These are phyloP conservation scores for Phlyctochytrium planicorne DNA, from an alignment of 192 early-diverging fungal genomes.

Conservation along the genomic window DNA sequence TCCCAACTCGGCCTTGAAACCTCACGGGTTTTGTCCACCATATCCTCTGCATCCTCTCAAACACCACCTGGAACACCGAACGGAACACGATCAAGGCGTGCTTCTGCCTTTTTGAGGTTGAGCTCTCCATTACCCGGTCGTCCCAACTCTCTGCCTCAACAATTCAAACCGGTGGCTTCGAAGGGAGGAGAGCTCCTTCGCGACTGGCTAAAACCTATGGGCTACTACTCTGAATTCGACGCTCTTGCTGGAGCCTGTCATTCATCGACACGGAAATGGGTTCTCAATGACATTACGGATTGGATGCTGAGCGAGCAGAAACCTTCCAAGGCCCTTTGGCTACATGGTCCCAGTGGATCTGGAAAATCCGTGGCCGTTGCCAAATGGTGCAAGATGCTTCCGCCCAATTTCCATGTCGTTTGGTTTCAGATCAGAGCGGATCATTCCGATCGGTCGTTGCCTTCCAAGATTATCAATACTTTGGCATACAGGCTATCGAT, in stretches of 20 bases:
- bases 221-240: background rate
- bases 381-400: background rate
- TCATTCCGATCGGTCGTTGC: background rate
- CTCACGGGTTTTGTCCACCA: background rate
- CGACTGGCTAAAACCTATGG: background rate
- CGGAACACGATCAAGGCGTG: background rate
- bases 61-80: background rate
- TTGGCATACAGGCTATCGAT: constrained; percentile 15
- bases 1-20: background rate
- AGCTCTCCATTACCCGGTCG: background rate
- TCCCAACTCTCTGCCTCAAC: background rate
- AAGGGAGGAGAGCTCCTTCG: background rate
- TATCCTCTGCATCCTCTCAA: background rate
- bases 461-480: constrained; percentile 14
- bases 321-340: constrained; percentile 8
- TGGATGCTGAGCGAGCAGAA: constrained; percentile 20
- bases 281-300: constrained; percentile 14
- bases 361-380: constrained; percentile 12
- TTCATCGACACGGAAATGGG: constrained; percentile 16
- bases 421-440: background rate
- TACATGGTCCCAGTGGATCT: constrained; percentile 5
- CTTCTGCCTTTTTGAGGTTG: background rate
- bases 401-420: background rate
- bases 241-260: constrained; percentile 4
- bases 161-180: background rate